Conservation (phyloP, 2,329 filamentous ascomycete species). For the Claviceps purpurea region DNA sequence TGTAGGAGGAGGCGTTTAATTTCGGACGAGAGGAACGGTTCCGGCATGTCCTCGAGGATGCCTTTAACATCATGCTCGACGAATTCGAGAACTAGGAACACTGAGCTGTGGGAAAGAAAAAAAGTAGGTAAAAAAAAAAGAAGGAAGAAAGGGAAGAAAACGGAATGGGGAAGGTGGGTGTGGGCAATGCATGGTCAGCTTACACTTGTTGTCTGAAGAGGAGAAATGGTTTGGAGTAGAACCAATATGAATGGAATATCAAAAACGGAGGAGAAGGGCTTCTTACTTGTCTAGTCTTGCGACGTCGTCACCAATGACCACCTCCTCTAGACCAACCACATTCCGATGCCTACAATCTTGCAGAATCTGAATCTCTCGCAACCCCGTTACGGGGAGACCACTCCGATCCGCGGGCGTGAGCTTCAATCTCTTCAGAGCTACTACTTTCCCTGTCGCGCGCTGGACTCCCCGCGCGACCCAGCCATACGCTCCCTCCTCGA, state of each 20-base stretch:
- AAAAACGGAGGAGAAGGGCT: neutral
- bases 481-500: constrained; percentile 94
- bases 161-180: too few relatives aligned
- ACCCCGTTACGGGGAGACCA: constrained; percentile 79
- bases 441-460: constrained; percentile 58
- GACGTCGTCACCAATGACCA: constrained; percentile 60
- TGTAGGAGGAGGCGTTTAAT: constrained; percentile 82
- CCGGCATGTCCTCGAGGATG: constrained; percentile 83
- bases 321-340: constrained; percentile 68
- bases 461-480: constrained; percentile 80
- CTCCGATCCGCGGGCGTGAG: constrained; percentile 60
- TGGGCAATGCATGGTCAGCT: neutral
- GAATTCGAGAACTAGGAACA: constrained; percentile 94
- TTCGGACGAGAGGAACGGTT: constrained; percentile 86
- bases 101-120: constrained; percentile 32
- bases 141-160: neutral
- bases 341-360: constrained; percentile 69
- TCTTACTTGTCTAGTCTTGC: constrained; percentile 39
- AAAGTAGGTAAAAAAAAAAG: neutral
- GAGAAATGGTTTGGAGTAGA: neutral
- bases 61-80: constrained; percentile 93
- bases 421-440: constrained; percentile 90
- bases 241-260: neutral
- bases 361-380: constrained; percentile 88
- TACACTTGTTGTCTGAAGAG: too few relatives aligned